These are phyloP conservation scores for Volvariella volvacea DNA, from an alignment of 1,284 basidiomycete species.

Conservation along the genomic window DNA sequence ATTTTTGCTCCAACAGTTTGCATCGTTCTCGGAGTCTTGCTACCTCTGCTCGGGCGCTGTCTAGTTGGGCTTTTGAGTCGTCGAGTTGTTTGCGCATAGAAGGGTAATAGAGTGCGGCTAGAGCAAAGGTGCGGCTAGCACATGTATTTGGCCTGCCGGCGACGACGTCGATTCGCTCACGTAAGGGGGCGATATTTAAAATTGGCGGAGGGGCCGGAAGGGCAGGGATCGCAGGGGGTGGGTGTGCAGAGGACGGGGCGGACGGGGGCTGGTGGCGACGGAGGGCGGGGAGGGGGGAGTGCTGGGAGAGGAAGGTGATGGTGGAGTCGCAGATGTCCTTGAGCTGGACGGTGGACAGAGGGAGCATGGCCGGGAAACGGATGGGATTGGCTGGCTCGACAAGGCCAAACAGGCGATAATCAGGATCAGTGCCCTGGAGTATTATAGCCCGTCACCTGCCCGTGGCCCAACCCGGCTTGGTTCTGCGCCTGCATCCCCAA, in stretches of 20 bases:
- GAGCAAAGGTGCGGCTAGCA: constrained; percentile 1
- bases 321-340: constrained; percentile 51
- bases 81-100: constrained; percentile 56
- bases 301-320: constrained; percentile 55
- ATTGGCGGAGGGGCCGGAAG: constrained; percentile 19
- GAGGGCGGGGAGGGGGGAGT: constrained; percentile 18
- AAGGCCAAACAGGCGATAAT: constrained; percentile 23
- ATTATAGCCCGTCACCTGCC: constrained; percentile 15
- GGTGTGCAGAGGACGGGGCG: constrained; percentile 15
- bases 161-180: constrained; percentile 31
- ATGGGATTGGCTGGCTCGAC: constrained; percentile 15
- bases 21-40: constrained; percentile 53
- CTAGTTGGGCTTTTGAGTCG: constrained; percentile 46
- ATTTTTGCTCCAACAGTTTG: constrained; percentile 49
- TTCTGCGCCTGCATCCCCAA: background rate
- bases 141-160: constrained; percentile 29
- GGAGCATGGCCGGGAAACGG: constrained; percentile 31
- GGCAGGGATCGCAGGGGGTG: constrained; percentile 10
- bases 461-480: background rate
- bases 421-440: too few relatives aligned
- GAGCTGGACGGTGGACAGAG: constrained; percentile 46
- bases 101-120: background rate
- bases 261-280: constrained; percentile 8
- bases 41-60: constrained; percentile 45
- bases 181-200: constrained; percentile 32